Base-by-base conservation (phyloP, 1,139 yeast species). In the Geotrichum europaeum region DNA sequence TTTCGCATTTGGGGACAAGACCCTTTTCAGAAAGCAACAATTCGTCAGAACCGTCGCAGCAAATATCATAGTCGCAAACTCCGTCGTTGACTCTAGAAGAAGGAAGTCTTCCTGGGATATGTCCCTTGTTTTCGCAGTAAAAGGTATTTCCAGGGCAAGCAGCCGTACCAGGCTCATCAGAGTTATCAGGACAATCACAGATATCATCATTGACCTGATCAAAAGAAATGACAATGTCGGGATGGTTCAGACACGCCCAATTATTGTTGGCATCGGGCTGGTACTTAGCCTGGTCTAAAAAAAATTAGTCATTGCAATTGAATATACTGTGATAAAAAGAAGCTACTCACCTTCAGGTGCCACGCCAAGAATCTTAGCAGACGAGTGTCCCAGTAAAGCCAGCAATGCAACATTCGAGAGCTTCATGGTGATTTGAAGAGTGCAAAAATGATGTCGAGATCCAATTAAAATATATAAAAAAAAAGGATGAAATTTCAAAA, bases 41-140 rank as follows among this genome's bases (percentile, higher is more conserved):
- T 73, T 95, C 99, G 72, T 95, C 99, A 1, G 94, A 83, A 1
- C 99, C 98, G 73, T 95, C 99, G 73, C 99, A 95, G 73, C 99
- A 94, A 20, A 79, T 63, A 28, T 86, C 88, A 70, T 87, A 89
- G 72, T 95, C 99, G 76, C 99, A 95, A 2, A 87, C 85, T 0
- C 98, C 98, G 74, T 95, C 99, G 68, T 87, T 84, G 47, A 92
- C 86, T 66, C 85, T 80, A 68, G 78, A 83, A 10, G 85, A 79
- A 15, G 86, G 85, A 49, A 88, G 78, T 64, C 77, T 69, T 1
- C 68, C 72, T 5, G 76, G 70, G 25, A 71, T 64, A 56, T 85
- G 89, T 1, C 96, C 97, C 56, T 79, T 77, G 69, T 95, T 95
- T 28, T 76, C 81, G 75, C 99, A 94, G 73, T 84, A 91, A 69